Evolutionary conservation across 139 green algal species (phyloP).

Genomic region (Chlorella sorokiniana): DNA sequence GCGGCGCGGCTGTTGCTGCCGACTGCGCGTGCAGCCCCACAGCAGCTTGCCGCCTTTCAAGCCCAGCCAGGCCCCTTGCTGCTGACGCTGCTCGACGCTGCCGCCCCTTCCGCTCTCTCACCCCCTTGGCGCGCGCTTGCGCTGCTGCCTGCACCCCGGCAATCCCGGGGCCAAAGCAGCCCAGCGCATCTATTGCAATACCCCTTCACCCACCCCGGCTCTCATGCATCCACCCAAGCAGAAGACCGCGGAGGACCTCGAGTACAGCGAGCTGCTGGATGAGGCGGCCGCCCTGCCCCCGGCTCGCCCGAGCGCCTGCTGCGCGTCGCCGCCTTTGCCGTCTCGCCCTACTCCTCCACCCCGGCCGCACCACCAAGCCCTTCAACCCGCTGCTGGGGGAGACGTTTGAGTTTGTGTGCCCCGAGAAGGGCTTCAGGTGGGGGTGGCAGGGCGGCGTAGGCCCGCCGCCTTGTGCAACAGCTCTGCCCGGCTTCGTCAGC

Average conservation of each 20-base stretch:
- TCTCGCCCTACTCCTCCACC: slow-evolving; percentile 65
- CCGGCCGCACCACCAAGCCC: slow-evolving; percentile 64
- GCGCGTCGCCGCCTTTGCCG: slow-evolving; percentile 80
- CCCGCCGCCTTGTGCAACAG: not conserved
- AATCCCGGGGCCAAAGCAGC: no score
- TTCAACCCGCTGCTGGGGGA: slow-evolving; percentile 85
- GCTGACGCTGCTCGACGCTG: not conserved
- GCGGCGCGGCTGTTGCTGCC: not conserved
- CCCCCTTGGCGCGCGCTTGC: no score
- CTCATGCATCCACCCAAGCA: slow-evolving; percentile 39
- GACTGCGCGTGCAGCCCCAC: not conserved
- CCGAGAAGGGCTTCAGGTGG: slow-evolving; percentile 63
- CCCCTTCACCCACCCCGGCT: not conserved
- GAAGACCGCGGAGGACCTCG: slow-evolving; percentile 80
- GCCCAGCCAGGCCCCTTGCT: not conserved
- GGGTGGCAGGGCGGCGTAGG: not conserved
- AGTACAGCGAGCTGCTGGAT: slow-evolving; percentile 86
- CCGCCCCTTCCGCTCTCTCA: not conserved
- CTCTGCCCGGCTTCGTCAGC: not conserved
- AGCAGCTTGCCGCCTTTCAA: not conserved
- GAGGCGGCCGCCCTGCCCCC: slow-evolving; percentile 44
- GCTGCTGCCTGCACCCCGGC: no score
- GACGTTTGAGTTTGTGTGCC: slow-evolving; percentile 72
- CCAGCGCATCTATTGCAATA: no score
- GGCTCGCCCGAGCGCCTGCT: slow-evolving; percentile 64